These are phyloP conservation scores for Salix purpurea DNA, from an alignment of 345 rosid genomes.

Conservation along the genomic window DNA sequence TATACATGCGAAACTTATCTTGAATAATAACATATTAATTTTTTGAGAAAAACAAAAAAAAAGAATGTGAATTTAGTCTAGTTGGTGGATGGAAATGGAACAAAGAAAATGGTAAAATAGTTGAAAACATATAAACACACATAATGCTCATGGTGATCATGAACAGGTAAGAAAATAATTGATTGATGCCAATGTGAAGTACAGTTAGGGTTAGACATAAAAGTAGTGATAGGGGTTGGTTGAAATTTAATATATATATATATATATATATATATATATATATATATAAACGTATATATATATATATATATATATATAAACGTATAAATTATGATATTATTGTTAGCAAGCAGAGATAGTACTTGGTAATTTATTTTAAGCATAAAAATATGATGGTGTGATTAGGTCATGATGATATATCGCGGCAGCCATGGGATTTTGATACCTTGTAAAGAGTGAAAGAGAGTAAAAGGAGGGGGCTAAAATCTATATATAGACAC, in stretches of 20 bases:
- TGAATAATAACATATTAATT: no score
- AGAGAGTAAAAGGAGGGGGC: neutral
- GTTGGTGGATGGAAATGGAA: no score
- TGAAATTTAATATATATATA: neutral
- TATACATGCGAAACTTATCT: no score
- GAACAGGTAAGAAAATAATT: neutral
- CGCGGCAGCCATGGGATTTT: constrained; percentile 5
- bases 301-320: neutral
- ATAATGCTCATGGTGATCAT: neutral
- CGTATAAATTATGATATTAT: neutral
- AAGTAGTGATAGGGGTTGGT: neutral
- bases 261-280: neutral
- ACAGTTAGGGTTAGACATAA: neutral
- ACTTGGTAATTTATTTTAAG: neutral
- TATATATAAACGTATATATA: neutral
- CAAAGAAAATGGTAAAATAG: no score
- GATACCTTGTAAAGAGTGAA: constrained; percentile 10
- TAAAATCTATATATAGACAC: neutral
- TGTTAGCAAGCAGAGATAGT: neutral
- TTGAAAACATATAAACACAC: no score
- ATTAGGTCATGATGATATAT: constrained; percentile 34
- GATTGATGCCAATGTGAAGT: neutral
- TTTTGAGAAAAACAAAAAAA: no score
- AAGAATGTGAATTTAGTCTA: no score
- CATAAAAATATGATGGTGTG: constrained; percentile 14